These are phyloP conservation scores for Annona cherimola DNA, from an alignment of 164 flowering plant species.

Conservation along the genomic window DNA sequence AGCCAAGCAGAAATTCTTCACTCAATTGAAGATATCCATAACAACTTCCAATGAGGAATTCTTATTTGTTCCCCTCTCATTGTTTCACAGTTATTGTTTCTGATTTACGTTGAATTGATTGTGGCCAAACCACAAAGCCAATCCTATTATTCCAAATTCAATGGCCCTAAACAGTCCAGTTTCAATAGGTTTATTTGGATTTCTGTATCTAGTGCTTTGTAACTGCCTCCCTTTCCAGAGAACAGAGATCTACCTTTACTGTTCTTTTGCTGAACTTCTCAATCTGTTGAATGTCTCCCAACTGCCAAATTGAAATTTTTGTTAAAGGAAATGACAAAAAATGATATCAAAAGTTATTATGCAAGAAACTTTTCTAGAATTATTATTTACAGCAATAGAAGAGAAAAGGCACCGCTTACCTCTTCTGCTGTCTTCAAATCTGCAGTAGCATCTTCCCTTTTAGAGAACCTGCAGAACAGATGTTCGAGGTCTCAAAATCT, in stretches of 20 bases:
- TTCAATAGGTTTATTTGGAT: neutral
- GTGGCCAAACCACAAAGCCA: neutral
- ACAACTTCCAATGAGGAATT: no score
- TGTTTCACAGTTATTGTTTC: neutral
- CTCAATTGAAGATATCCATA: no score
- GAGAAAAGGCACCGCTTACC: conserved; percentile 29
- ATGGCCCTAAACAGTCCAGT: neutral
- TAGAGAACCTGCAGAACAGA: conserved; percentile 46
- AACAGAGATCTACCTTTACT: conserved; percentile 59
- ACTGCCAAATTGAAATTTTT: conserved; percentile 32
- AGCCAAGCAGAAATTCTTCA: no score
- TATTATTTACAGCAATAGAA: neutral
- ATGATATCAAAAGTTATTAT: neutral
- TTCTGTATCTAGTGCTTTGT: neutral
- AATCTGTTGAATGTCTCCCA: conserved; percentile 81
- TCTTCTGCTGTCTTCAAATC: conserved; percentile 70
- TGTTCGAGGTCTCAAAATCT: neutral
- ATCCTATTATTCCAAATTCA: no score
- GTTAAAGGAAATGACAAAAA: neutral
- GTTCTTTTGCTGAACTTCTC: conserved; percentile 95
- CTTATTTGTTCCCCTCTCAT: no score
- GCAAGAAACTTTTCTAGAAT: neutral
- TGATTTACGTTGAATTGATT: neutral
- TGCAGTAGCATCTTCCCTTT: conserved; percentile 78
- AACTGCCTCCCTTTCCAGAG: neutral